These are phyloP conservation scores for Cordyceps sp. DNA, from an alignment of 2,329 filamentous ascomycete genomes.

Conservation along the genomic window DNA sequence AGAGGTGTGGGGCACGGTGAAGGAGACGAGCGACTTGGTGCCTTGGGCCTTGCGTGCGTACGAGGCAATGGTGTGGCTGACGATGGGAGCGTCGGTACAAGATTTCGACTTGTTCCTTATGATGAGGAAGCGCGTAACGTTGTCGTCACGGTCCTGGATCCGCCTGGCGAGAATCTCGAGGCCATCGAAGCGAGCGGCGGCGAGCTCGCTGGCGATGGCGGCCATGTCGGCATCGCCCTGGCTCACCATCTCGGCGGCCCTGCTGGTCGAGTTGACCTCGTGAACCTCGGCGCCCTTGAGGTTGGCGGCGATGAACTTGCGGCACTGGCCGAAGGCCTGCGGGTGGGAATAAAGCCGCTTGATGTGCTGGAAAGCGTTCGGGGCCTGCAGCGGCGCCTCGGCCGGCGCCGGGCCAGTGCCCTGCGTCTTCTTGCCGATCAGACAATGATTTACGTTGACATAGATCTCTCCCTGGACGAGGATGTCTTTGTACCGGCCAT, in stretches of 20 bases:
- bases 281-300: constrained; percentile 63
- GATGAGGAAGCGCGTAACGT: constrained; percentile 67
- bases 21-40: constrained; percentile 63
- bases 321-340: constrained; percentile 89
- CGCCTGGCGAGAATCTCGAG: constrained; percentile 52
- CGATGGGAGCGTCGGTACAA: constrained; percentile 10
- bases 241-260: constrained; percentile 62
- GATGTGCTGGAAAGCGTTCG: constrained; percentile 39
- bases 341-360: constrained; percentile 79
- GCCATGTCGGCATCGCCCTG: constrained; percentile 44
- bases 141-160: constrained; percentile 60
- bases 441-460: constrained; percentile 73
- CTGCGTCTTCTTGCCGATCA: constrained; percentile 40
- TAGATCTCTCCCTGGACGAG: constrained; percentile 72
- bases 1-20: constrained; percentile 60
- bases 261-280: constrained; percentile 73
- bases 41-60: constrained; percentile 4
- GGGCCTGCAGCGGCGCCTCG: constrained; percentile 29
- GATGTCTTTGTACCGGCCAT: constrained; percentile 46
- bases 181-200: constrained; percentile 52
- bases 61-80: constrained; percentile 9
- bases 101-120: constrained; percentile 23
- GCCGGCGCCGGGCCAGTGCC: constrained; percentile 23
- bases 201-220: constrained; percentile 63
- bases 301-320: constrained; percentile 50